Percentiles rank a stretch among this genome's conserved stretches.
phyloP scores from a whole-genome alignment of 306 rosid genomes.

The Gastrolobium bilobum region DNA sequence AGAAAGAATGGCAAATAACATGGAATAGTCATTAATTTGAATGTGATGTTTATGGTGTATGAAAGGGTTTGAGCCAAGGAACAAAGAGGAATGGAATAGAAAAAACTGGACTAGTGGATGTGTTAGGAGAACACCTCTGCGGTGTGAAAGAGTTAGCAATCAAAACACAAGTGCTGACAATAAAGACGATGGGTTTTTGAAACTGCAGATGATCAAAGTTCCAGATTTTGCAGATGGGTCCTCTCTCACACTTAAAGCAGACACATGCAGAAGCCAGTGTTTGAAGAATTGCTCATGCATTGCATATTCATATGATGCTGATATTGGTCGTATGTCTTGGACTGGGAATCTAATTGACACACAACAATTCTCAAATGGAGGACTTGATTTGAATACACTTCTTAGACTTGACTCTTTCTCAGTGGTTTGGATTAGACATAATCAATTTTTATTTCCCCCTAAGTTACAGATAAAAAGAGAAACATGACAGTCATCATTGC shows the following conservation, averaged over 20 bases:
- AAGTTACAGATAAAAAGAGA: not conserved
- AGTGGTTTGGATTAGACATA: not conserved
- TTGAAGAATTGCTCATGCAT: slow-evolving; percentile 46
- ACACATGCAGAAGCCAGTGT: slow-evolving; percentile 23
- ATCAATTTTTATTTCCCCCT: not conserved
- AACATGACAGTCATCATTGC: not conserved
- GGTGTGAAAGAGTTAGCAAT: slow-evolving; percentile 45
- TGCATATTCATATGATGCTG: slow-evolving; percentile 36
- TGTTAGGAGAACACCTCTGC: slow-evolving; percentile 38
- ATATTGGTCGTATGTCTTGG: slow-evolving; percentile 52
- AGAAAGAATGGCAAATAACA: slow-evolving; percentile 11
- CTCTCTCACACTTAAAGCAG: not conserved
- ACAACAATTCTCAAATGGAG: slow-evolving; percentile 30
- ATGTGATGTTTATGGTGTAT: slow-evolving; percentile 17
- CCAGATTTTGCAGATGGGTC: slow-evolving; percentile 43
- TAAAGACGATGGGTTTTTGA: slow-evolving; percentile 50
- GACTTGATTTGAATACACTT: slow-evolving; percentile 46
- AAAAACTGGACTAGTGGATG: too few species aligned
- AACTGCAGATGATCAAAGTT: slow-evolving; percentile 45
- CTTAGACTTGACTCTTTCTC: too few species aligned
- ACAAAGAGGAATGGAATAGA: too few species aligned
- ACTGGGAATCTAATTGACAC: slow-evolving; percentile 22
- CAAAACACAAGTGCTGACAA: not conserved
- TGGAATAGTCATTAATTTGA: not conserved
- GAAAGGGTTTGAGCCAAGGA: too few species aligned